Evolutionary conservation across 1,284 basidiomycete genomes (phyloP).

Genomic region (Fomitopsis betulina): DNA sequence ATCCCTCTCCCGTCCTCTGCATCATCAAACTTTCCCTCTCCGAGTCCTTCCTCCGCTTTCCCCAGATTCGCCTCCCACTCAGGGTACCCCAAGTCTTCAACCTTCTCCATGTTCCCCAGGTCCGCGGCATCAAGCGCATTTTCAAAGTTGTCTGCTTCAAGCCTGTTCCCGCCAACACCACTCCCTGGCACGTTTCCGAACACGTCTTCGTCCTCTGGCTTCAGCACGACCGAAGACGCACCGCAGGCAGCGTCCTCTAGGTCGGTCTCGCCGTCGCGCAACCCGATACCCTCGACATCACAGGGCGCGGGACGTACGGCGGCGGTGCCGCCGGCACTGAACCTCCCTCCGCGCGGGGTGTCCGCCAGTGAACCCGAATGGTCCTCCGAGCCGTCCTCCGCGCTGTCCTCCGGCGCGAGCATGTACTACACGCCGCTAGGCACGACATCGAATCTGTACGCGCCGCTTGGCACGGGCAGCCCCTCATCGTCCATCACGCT

Average conservation of each 20-base stretch:
- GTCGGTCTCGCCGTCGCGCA: conserved; percentile 3
- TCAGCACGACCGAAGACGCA: not conserved
- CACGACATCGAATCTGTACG: not conserved
- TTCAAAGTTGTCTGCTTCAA: conserved; percentile 1
- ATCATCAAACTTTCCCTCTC: conserved; percentile 2
- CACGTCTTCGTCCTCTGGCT: not conserved
- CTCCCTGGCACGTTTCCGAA: not conserved
- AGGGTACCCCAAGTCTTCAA: conserved; percentile 2
- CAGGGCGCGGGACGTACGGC: conserved; percentile 4
- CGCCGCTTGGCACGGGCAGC: not conserved
- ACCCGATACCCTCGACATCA: not conserved
- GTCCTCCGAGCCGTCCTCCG: not conserved
- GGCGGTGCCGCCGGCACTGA: conserved; percentile 1
- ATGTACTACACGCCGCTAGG: not conserved
- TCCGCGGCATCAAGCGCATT: not conserved
- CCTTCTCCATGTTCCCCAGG: conserved; percentile 2
- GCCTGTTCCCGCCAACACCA: not conserved
- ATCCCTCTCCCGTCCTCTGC: conserved; percentile 59
- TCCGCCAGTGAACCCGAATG: not conserved
- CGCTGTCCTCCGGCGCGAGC: not conserved
- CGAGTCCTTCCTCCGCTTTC: not conserved
- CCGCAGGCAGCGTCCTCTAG: not conserved
- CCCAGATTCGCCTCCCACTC: not conserved
- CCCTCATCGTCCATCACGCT: not conserved
- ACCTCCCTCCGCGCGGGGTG: not conserved